Percentiles rank a stretch among this genome's conserved stretches.
Evolutionary conservation across 805 yeast genomes (phyloP).

Genomic region (Wilhelminamyces savonicus): DNA sequence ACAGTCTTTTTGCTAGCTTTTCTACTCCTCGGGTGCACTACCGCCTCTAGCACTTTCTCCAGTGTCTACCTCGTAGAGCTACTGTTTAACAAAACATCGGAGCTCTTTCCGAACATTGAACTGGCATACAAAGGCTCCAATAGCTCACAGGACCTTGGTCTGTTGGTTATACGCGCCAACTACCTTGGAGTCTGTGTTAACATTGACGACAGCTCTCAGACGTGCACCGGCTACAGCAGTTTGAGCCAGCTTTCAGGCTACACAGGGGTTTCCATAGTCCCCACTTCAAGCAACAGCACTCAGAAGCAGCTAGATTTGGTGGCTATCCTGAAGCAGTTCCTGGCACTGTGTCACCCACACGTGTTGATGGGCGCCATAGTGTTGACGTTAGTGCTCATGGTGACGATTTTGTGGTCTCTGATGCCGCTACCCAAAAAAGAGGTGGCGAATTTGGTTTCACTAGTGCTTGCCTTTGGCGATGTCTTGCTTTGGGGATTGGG

Average conservation of each 20-base stretch:
- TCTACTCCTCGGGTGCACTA: constrained; percentile 51
- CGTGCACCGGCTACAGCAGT: constrained; percentile 32
- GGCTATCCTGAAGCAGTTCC: constrained; percentile 39
- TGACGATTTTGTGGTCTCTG: constrained; percentile 35
- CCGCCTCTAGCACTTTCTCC: constrained; percentile 33
- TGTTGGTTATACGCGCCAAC: constrained; percentile 44
- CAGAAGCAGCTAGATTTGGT: constrained; percentile 34
- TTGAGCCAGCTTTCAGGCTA: constrained; percentile 13
- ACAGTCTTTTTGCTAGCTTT: constrained; percentile 47
- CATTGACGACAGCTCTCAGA: constrained; percentile 16
- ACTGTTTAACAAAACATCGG: constrained; percentile 40
- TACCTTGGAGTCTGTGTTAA: constrained; percentile 53
- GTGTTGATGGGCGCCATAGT: constrained; percentile 44
- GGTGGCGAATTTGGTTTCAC: too few relatives aligned
- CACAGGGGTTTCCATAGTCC: constrained; percentile 28
- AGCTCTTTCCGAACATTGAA: constrained; percentile 34
- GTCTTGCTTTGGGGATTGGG: constrained; percentile 58
- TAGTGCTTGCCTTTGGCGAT: constrained; percentile 17
- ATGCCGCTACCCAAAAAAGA: constrained; percentile 48
- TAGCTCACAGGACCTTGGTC: constrained; percentile 24
- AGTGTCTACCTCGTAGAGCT: constrained; percentile 46
- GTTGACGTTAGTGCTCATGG: constrained; percentile 34
- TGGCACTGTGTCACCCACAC: constrained; percentile 47
- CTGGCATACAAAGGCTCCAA: constrained; percentile 26
- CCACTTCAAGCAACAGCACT: constrained; percentile 15